Base-by-base conservation (phyloP, 345 rosid genomes). In the Erysimum cheiranthoides region DNA sequence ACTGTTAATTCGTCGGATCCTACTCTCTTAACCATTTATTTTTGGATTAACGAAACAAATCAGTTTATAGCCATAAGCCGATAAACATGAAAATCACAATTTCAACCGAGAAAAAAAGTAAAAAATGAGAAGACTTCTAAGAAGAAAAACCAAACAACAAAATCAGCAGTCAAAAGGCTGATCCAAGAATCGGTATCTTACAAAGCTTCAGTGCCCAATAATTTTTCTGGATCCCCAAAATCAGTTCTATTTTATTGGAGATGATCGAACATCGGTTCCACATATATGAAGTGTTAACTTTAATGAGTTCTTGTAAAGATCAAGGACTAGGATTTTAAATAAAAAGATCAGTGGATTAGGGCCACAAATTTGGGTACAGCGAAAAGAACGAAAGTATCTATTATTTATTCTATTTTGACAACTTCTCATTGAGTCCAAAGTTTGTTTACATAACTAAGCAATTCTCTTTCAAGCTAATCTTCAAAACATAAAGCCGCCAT, bases 261-360 rank as follows among this genome's bases (percentile, higher is more conserved):
- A 65, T 51, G 2, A 2, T 30, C 27, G 56, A n/a, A 31, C 10
- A 16, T 50, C 30, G 43, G 42, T 65, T 65, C 30, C 56, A 21
- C n/a, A n/a, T n/a, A n/a, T 21, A 46, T 46, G 54, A 63, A 32
- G 52, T 14, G 30, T 21, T 50, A 50, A 50, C 6, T 45, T 46
- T 46, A 8, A 43, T 43, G 13, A 46, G 10, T 30, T 65, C n/a
- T 64, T 18, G 6, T 43, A 25, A 40, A 40, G n/a, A 40, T 63
- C 51, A 43, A 63, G 38, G 52, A n/a, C 68, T 64, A 31, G 28
- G 30, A 64, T 16, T 10, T 31, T 16, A 30, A 31, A 45, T 45
- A 17, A 46, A 56, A 46, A 50, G 4, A 64, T 31, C 27, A 65
- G 31, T 8, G 16, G 9, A 21, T 47, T 32, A 46, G 68, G 45